Base-by-base conservation (phyloP, 2,329 filamentous ascomycete species). In the Aspergillus phoenicis region DNA sequence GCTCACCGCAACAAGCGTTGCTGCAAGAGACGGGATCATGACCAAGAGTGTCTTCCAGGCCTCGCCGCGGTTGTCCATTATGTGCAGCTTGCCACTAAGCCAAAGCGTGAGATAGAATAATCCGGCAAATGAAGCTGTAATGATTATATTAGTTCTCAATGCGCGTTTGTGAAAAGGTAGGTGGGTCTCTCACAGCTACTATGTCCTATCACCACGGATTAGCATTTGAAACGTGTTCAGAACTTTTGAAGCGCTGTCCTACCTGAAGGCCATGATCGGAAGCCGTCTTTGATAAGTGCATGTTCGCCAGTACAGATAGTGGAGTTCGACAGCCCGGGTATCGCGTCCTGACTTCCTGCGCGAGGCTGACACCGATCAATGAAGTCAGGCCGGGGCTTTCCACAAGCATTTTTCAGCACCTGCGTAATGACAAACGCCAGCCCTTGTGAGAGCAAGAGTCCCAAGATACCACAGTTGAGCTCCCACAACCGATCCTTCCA, bases 401-500 rank as follows among this genome's bases (percentile, higher is more conserved):
- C 85, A 63, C 83, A 84, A 2, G 84, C 81, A 67, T 84, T 86
- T 72, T 87, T 87, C 67, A 87, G 68, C 4, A 80, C 81, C 39
- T 83, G 82, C 4, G 84, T 87, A 52, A 87, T 83, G 22, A 84
- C 80, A 68, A 86, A 87, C 0, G 83, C 81, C n/a, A 82, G 73
- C 13, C 78, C 82, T 59, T 85, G 81, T 33, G 83, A 80, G 43
- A 87, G 71, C 15, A 83, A 69, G 59, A 87, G 72, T n/a, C 85
- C 85, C 26, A 87, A 70, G 10, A 86, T 79, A 2, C 85, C 85
- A 66, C 84, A 86, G 67, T 87, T 87, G 67, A 87, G 74, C 71
- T 87, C 84, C 85, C 85, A 87, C n/a, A 87, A 69, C 20, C 84
- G 77, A 65, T 86, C 83, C 67, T 83, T 83, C 66, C 83, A 79